Conservation (phyloP, 2,329 filamentous ascomycete genomes). For the Sarocladium strictum region DNA sequence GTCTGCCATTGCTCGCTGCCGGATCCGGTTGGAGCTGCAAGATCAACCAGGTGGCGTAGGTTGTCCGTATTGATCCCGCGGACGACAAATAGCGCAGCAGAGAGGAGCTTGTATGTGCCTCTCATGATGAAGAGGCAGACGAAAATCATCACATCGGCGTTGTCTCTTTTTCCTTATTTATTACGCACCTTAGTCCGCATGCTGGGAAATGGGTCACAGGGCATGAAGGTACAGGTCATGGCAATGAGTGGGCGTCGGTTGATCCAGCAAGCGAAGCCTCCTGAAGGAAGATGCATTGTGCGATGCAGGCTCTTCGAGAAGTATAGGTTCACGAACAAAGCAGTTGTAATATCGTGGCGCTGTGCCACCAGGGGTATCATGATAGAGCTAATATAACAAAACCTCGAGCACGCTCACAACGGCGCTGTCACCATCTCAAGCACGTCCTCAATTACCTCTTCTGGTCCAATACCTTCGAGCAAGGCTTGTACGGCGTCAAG, state of each 20-base stretch:
- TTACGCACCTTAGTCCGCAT: not conserved
- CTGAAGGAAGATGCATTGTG: too few relatives aligned
- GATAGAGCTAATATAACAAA: constrained; percentile 17
- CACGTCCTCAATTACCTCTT: constrained; percentile 61
- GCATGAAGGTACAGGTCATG: not conserved
- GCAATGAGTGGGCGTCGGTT: too few relatives aligned
- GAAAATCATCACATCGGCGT: not conserved
- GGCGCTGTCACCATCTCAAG: constrained; percentile 51
- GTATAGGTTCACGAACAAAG: not conserved
- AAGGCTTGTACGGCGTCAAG: constrained; percentile 60
- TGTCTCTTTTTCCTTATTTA: not conserved
- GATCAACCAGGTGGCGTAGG: constrained; percentile 63
- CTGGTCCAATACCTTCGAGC: constrained; percentile 55
- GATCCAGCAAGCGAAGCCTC: too few relatives aligned
- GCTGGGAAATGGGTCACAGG: not conserved
- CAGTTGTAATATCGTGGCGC: not conserved
- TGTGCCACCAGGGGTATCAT: constrained; percentile 3
- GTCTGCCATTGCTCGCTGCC: constrained; percentile 75
- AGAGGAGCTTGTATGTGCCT: constrained; percentile 20
- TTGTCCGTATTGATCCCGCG: constrained; percentile 1
- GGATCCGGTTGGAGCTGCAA: constrained; percentile 88
- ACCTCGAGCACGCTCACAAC: constrained; percentile 16
- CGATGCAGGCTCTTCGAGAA: not conserved
- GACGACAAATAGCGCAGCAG: not conserved
- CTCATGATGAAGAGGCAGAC: not conserved